Evolutionary conservation across 2,329 filamentous ascomycete genomes (phyloP).

Genomic region (Nemania sp.): DNA sequence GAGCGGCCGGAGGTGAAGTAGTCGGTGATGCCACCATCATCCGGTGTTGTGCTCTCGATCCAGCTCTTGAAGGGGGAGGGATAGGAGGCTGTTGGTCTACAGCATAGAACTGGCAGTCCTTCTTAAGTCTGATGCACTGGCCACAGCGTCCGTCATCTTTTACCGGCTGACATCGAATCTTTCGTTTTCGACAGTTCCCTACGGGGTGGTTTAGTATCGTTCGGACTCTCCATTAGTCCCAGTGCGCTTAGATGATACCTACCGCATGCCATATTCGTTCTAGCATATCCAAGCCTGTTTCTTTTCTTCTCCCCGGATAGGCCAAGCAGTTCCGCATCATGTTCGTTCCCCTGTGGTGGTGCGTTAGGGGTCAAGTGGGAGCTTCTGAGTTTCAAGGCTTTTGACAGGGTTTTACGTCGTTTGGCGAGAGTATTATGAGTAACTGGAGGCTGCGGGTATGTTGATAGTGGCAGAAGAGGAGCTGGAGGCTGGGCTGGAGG

Average conservation of each 20-base stretch:
- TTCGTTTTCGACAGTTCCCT: slow-evolving; percentile 91
- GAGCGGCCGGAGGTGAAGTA: slow-evolving; percentile 16
- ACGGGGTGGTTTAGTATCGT: slow-evolving; percentile 22
- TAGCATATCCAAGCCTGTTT: slow-evolving; percentile 94
- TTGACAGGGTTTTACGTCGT: slow-evolving; percentile 44
- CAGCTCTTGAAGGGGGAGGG: slow-evolving; percentile 47
- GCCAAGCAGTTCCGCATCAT: slow-evolving; percentile 42
- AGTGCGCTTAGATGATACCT: slow-evolving; percentile 49
- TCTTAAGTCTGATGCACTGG: slow-evolving; percentile 92
- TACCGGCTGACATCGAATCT: slow-evolving; percentile 86
- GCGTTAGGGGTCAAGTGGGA: slow-evolving; percentile 55
- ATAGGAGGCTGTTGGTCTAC: slow-evolving; percentile 71
- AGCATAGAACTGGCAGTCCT: slow-evolving; percentile 89
- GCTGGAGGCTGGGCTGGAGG: slow-evolving; percentile 37
- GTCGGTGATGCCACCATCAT: slow-evolving; percentile 17
- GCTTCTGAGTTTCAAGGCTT: slow-evolving; percentile 50
- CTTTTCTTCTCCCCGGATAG: slow-evolving; percentile 60
- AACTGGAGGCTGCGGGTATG: slow-evolving; percentile 38
- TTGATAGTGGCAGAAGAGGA: slow-evolving; percentile 30
- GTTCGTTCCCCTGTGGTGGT: slow-evolving; percentile 45
- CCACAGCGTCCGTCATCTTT: slow-evolving; percentile 77
- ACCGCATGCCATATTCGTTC: slow-evolving; percentile 95
- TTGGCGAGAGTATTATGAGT: slow-evolving; percentile 40
- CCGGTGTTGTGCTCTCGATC: slow-evolving; percentile 30
- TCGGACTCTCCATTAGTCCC: slow-evolving; percentile 2